Conservation (phyloP, 495 filamentous ascomycete genomes). For the Tirmania nivea region DNA sequence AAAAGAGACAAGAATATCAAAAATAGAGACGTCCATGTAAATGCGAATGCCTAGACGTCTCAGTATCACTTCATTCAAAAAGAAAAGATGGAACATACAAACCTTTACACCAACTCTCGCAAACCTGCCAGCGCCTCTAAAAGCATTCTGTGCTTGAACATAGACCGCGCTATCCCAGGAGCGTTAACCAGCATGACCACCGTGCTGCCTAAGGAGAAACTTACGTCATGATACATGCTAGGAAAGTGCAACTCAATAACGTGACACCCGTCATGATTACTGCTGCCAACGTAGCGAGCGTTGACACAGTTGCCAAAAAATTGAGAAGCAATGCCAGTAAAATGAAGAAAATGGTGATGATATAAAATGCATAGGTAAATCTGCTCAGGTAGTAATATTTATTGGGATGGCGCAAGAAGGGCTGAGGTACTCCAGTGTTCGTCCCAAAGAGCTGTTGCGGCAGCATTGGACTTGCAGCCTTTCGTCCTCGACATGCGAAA, state of each 20-base stretch:
- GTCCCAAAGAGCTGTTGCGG: slow-evolving; percentile 44
- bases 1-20: slow-evolving; percentile 7
- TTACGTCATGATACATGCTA: slow-evolving; percentile 50
- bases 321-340: slow-evolving; percentile 37
- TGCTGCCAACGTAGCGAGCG: slow-evolving; percentile 38
- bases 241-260: slow-evolving; percentile 39
- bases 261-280: slow-evolving; percentile 32
- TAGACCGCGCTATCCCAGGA: slow-evolving; percentile 5
- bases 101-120: slow-evolving; percentile 18
- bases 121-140: slow-evolving; percentile 10
- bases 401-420: slow-evolving; percentile 24
- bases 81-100: not conserved
- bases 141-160: slow-evolving; percentile 11
- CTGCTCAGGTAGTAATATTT: slow-evolving; percentile 43
- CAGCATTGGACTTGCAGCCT: slow-evolving; percentile 42
- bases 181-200: not conserved
- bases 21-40: slow-evolving; percentile 18
- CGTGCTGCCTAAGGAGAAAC: slow-evolving; percentile 14
- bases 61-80: not conserved
- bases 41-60: slow-evolving; percentile 15
- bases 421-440: slow-evolving; percentile 28
- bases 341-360: slow-evolving; percentile 47
- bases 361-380: slow-evolving; percentile 51
- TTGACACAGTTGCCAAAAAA: slow-evolving; percentile 37
- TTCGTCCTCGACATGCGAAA: slow-evolving; percentile 28